Conservation (phyloP, 805 yeast genomes). For the Scheffersomyces ergatensis region DNA sequence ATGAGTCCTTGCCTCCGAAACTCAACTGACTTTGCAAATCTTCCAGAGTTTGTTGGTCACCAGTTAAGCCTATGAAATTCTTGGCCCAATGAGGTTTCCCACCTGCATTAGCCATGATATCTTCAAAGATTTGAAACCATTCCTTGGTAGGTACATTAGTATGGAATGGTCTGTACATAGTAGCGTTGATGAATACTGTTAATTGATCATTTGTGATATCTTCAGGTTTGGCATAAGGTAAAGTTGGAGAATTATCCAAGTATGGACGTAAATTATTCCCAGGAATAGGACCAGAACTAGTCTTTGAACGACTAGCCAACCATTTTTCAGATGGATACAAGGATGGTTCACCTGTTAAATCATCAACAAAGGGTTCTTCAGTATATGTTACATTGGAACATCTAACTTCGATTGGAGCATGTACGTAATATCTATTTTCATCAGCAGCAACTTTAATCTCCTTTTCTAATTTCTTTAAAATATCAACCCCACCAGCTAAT, state of each 20-base stretch:
- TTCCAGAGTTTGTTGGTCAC: constrained; percentile 24
- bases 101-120: constrained; percentile 68
- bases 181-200: constrained; percentile 86
- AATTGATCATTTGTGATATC: constrained; percentile 70
- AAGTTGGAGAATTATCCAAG: constrained; percentile 74
- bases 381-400: constrained; percentile 79
- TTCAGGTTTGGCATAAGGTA: constrained; percentile 51
- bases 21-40: constrained; percentile 39
- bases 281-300: constrained; percentile 72
- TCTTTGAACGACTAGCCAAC: constrained; percentile 46
- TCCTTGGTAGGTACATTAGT: constrained; percentile 67
- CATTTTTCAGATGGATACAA: constrained; percentile 47
- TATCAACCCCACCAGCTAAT: constrained; percentile 69
- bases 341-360: constrained; percentile 33
- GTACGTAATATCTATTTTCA: constrained; percentile 71
- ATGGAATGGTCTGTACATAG: constrained; percentile 93
- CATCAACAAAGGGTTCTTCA: constrained; percentile 30
- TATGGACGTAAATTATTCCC: constrained; percentile 84
- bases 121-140: constrained; percentile 86
- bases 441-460: constrained; percentile 60
- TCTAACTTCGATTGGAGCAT: constrained; percentile 93
- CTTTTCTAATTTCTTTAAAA: constrained; percentile 59
- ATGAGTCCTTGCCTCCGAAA: constrained; percentile 48
- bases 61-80: constrained; percentile 68
- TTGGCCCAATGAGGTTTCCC: constrained; percentile 99